A percentile compares a stretch with the other conserved stretches of the same genome.
These are phyloP conservation scores for Zymoseptoria passerinii DNA, from an alignment of 2,329 filamentous ascomycete species.

Conservation along the genomic window DNA sequence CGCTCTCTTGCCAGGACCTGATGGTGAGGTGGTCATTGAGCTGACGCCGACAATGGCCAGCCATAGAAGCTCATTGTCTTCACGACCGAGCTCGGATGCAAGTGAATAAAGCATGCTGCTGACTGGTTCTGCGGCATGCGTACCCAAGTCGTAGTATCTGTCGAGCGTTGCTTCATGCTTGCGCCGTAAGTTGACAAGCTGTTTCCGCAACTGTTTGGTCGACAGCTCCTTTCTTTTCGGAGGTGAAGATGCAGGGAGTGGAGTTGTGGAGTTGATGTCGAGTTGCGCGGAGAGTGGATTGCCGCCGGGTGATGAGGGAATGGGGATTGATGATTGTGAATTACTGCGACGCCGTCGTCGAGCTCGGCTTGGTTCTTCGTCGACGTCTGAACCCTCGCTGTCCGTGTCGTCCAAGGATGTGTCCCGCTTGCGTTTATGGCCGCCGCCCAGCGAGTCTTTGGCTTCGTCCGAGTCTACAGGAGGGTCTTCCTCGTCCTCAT, in stretches of 20 bases:
- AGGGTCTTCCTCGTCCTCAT: conserved; percentile 39
- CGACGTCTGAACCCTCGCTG: conserved; percentile 53
- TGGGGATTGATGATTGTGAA: conserved; percentile 63
- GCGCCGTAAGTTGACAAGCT: conserved; percentile 63
- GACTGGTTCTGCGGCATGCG: conserved; percentile 89
- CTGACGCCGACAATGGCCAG: conserved; percentile 88
- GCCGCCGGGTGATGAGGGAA: conserved; percentile 54
- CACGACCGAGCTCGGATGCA: conserved; percentile 86
- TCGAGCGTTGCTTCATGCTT: conserved; percentile 70
- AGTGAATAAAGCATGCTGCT: conserved; percentile 91
- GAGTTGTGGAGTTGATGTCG: conserved; percentile 21
- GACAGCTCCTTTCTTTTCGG: conserved; percentile 58
- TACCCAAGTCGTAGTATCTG: conserved; percentile 77
- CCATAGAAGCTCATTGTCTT: conserved; percentile 96
- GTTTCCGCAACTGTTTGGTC: conserved; percentile 61
- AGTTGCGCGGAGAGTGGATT: conserved; percentile 28
- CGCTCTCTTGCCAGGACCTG: conserved; percentile 61
- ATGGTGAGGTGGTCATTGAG: conserved; percentile 69
- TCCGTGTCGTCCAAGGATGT: conserved; percentile 63
- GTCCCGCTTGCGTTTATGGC: conserved; percentile 60
- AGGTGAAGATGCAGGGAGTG: conserved; percentile 44
- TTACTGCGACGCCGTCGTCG: conserved; percentile 78
- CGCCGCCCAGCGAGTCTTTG: conserved; percentile 33
- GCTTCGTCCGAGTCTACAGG: conserved; percentile 26
- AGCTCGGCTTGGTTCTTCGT: conserved; percentile 57